These are phyloP conservation scores for Exophiala sp. DNA, from an alignment of 2,329 filamentous ascomycete genomes.

Conservation along the genomic window DNA sequence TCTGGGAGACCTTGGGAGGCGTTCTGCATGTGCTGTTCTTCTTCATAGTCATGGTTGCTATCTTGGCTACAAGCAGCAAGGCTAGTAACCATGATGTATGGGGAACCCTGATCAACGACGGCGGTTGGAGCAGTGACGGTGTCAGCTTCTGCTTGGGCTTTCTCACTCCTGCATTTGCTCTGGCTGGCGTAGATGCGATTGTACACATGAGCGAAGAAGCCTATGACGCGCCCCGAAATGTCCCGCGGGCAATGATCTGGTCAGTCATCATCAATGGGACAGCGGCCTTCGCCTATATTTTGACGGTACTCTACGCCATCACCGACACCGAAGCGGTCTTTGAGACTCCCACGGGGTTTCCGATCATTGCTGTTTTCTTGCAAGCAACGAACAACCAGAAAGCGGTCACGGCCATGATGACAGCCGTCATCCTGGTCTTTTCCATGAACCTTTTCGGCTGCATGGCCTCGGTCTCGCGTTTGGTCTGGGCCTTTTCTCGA, in stretches of 20 bases:
- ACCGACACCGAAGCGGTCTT: constrained; percentile 38
- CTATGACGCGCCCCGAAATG: constrained; percentile 43
- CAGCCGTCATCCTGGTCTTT: constrained; percentile 33
- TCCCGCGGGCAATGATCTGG: constrained; percentile 46
- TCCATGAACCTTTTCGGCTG: constrained; percentile 23
- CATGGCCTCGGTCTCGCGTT: constrained; percentile 34
- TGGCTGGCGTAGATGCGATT: constrained; percentile 28
- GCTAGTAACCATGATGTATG: constrained; percentile 40
- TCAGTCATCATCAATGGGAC: constrained; percentile 45
- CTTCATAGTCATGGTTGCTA: constrained; percentile 35
- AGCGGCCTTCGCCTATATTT: constrained; percentile 44
- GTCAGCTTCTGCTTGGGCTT: constrained; percentile 44
- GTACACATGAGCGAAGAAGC: constrained; percentile 44
- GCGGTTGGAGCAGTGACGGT: constrained; percentile 41
- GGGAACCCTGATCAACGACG: constrained; percentile 40
- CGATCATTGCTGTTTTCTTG: constrained; percentile 48
- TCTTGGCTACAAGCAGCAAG: constrained; percentile 34
- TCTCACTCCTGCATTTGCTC: constrained; percentile 31
- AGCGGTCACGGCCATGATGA: constrained; percentile 43
- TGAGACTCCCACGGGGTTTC: constrained; percentile 41
- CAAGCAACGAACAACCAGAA: constrained; percentile 41
- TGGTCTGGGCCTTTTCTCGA: constrained; percentile 41
- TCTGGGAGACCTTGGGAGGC: constrained; percentile 30
- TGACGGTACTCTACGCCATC: constrained; percentile 43
- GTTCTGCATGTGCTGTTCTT: constrained; percentile 36